Evolutionary conservation across 2,329 filamentous ascomycete genomes (phyloP), one percentile per base, ranked within the genome.

Genomic region (Xylaria multiplex): DNA sequence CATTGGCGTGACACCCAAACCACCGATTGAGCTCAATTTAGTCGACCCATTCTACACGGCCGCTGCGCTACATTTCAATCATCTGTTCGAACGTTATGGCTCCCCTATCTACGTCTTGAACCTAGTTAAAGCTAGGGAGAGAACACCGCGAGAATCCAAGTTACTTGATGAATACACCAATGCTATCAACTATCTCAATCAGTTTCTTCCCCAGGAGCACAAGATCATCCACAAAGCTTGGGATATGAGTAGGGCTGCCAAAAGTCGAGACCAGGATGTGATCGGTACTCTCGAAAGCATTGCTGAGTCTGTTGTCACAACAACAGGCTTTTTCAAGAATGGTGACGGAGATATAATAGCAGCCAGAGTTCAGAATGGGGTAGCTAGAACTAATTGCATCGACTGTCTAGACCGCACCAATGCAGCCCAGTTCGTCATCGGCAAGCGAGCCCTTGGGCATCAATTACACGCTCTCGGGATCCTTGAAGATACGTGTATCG

Each of bases 321-420:
- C 89, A 27, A 99, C 95, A 0, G 93, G 94, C 0, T 97, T 99
- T 80, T 99, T 99, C 78, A 93, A 93, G 66, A 98, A 98, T 72
- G 96, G 94, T 6, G 90, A 94, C 69, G 86, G 88, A 40, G 84
- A 85, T 2, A 88, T 88, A 45, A 86, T 86, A 22, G 84, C 87
- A 3, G 84, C 91, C 3, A 86, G 85, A 37, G 88, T 96, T 1
- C 96, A 99, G 77, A 97, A 97, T 70, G 96, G 96, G 9, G 88
- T 99, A 46, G 95, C 93, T 9, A 88, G 96, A 64, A 99, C 96
- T 0, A 99, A 99, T 76, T 99, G 96, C 77, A 98, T 99, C 73
- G 96, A 99, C 79, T 99, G 96, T 74, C 85, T 99, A 1, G 96
- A 99, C 79, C 90, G 96, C 24, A 99, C 96, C 8, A 99, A 99